Evolutionary conservation across 148 eudicot species (phyloP), one percentile per base, ranked within the genome.

Genomic region (Vaccinium myrtillus): DNA sequence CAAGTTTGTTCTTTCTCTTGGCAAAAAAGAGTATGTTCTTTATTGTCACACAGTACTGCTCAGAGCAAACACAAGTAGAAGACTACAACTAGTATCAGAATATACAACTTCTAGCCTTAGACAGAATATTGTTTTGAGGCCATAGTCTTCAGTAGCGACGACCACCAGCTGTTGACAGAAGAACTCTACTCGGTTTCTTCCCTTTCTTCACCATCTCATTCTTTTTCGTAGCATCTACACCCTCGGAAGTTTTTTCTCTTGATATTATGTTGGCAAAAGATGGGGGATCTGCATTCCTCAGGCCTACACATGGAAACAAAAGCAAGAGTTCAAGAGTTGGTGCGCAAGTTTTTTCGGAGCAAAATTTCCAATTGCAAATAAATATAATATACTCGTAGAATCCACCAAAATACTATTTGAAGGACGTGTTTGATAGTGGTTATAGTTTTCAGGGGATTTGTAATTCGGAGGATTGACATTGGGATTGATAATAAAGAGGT

Each of bases 101-200:
- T 80, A 61, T 61, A 80, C 82, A 49, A 1, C 15, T 15, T 25
- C 75, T 21, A 65, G 32, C 23, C 15, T 3, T 27, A 9, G 36
- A 4, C 54, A 11, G 14, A 69, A 27, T 1, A 73, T 36, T 8
- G 54, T 43, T 11, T 32, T 18, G 39, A 69, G 25, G 13, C 16
- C 48, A 16, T 25, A n/a, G 53, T 84, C 71, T 73, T 90, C 87
- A 95, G 84, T 97, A 97, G 80, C 99, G 99, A 46, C 99, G 96
- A 74, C 98, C 94, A 82, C 98, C 96, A 75, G 96, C 77, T 63
- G 98, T 97, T 81, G 99, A 95, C 54, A 97, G 86, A 75, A 97
- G 98, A 56, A 97, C 97, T 9, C 94, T 93, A 85, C 88, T 91
- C 59, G 88, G 88, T 86, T 95, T 97, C 91, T 93, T 97, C 75